Conservation (phyloP, 2,329 filamentous ascomycete genomes). For the Bipolaris victoriae region DNA sequence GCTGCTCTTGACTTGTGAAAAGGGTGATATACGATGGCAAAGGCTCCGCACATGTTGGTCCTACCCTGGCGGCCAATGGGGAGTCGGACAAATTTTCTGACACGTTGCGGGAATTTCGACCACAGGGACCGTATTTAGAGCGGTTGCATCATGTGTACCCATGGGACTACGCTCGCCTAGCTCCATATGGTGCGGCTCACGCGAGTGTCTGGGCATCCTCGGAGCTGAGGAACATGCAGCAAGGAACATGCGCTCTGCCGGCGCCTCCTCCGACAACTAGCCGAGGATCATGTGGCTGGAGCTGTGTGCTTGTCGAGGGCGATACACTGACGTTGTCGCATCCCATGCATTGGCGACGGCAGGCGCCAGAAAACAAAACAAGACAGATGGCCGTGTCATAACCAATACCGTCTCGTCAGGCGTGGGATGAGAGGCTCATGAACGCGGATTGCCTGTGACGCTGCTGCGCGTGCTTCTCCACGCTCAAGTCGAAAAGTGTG, state of each 20-base stretch:
- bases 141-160: constrained; percentile 7
- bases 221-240: constrained; percentile 30
- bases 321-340: constrained; percentile 3
- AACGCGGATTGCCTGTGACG: constrained; percentile 11
- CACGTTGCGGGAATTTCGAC: constrained; percentile 21
- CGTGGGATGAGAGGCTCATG: constrained; percentile 12
- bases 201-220: constrained; percentile 28
- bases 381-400: constrained; percentile 3
- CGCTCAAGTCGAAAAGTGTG: constrained; percentile 42
- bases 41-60: background rate
- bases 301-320: constrained; percentile 20
- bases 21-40: background rate
- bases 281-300: constrained; percentile 34
- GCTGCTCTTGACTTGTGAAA: background rate
- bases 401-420: constrained; percentile 27
- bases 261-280: constrained; percentile 18
- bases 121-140: constrained; percentile 8
- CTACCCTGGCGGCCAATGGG: constrained; percentile 16
- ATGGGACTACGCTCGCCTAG: constrained; percentile 4
- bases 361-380: constrained; percentile 8
- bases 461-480: constrained; percentile 29
- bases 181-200: constrained; percentile 19
- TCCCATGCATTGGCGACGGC: background rate
- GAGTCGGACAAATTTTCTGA: constrained; percentile 30
- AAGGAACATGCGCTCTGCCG: constrained; percentile 20